Percentiles rank a stretch among this genome's conserved stretches.
Conservation (phyloP, 106 monocot species). For the Xerophyta viscosa region DNA sequence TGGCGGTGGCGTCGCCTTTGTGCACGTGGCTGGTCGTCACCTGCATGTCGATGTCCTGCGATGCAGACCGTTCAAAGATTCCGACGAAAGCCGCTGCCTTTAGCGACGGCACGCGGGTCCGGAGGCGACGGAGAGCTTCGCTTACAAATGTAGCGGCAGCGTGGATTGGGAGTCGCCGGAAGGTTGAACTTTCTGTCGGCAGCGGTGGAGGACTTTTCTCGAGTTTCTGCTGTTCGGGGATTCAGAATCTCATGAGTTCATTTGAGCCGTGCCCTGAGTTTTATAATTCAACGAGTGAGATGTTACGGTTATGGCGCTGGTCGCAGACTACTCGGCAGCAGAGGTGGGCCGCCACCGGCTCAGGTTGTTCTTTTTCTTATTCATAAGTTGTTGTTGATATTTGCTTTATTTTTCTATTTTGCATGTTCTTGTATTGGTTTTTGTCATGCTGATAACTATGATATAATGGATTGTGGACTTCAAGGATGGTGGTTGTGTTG, state of each 20-base stretch:
- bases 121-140: background rate
- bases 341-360: background rate
- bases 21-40: conserved; percentile 60
- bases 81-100: too few species aligned
- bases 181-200: background rate
- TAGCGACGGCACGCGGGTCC: background rate
- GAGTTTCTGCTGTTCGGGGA: conserved; percentile 1
- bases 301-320: conserved; percentile 5
- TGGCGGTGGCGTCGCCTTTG: conserved; percentile 46
- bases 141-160: background rate
- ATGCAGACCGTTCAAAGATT: conserved; percentile 11
- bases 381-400: too few species aligned
- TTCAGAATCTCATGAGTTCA: conserved; percentile 25
- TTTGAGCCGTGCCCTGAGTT: conserved; percentile 24
- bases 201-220: conserved; percentile 3
- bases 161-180: background rate
- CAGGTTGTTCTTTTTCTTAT: too few species aligned
- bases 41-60: conserved; percentile 43
- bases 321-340: conserved; percentile 4
- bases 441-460: too few species aligned
- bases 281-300: conserved; percentile 8
- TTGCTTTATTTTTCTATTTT: too few species aligned
- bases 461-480: too few species aligned
- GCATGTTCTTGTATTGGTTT: too few species aligned
- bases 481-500: too few species aligned